Evolutionary conservation across 2,329 filamentous ascomycete genomes (phyloP).

Genomic region (Phialophora chinensis): DNA sequence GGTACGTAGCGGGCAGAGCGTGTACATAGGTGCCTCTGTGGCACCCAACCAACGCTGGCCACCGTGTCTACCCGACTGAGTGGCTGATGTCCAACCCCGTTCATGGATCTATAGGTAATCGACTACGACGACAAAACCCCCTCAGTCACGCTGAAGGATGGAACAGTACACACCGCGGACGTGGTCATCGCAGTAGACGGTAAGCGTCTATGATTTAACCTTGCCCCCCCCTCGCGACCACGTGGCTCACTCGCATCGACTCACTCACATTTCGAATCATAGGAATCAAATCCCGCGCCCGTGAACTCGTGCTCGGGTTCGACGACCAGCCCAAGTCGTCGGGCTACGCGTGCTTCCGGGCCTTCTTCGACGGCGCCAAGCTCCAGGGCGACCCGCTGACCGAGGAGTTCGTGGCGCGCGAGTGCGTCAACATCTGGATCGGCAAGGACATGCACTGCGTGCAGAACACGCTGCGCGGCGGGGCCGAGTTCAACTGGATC

Average conservation of each 20-base stretch:
- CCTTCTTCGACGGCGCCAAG: constrained; percentile 50
- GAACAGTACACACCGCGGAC: constrained; percentile 48
- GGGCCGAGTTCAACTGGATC: constrained; percentile 55
- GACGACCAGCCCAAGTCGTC: constrained; percentile 46
- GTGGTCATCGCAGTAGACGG: constrained; percentile 60
- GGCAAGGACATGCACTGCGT: constrained; percentile 59
- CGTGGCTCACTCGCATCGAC: too few relatives aligned
- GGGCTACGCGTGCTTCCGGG: constrained; percentile 43
- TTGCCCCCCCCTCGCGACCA: too few relatives aligned
- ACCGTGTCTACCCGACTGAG: too few relatives aligned
- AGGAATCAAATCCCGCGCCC: constrained; percentile 60
- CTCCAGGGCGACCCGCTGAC: constrained; percentile 59
- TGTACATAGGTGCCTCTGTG: background rate
- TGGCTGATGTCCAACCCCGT: too few relatives aligned
- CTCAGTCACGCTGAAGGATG: constrained; percentile 31
- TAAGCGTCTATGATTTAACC: background rate
- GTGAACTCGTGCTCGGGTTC: constrained; percentile 54
- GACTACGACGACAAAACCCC: constrained; percentile 31
- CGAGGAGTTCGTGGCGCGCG: constrained; percentile 59
- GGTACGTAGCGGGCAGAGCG: constrained; percentile 41
- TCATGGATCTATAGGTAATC: constrained; percentile 19
- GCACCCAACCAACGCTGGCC: too few relatives aligned
- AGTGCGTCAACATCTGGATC: constrained; percentile 62
- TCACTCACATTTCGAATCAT: background rate
- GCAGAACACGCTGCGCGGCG: constrained; percentile 59